phyloP scores from a whole-genome alignment of 352 stramenopile species.

The Phytophthora niederhauseri region DNA sequence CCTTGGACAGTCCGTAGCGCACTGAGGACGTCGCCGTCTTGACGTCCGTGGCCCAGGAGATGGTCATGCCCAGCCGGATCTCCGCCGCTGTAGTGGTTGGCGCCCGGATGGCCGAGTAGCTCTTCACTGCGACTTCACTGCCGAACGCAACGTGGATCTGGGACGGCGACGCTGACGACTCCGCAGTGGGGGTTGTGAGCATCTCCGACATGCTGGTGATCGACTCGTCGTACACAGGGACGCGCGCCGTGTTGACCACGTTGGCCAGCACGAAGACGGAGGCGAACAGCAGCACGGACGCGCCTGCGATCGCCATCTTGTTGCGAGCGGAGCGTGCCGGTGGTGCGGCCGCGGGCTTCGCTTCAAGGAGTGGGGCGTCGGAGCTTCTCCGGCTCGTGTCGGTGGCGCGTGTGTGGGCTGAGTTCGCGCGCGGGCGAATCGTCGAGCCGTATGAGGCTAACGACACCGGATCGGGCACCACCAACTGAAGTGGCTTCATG shows the following conservation, averaged over 20 bases:
- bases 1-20: slow-evolving; percentile 46
- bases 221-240: slow-evolving; percentile 36
- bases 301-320: slow-evolving; percentile 23
- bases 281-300: slow-evolving; percentile 27
- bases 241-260: neutral
- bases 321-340: slow-evolving; percentile 12
- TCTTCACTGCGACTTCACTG: slow-evolving; percentile 32
- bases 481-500: slow-evolving; percentile 23
- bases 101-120: slow-evolving; percentile 12
- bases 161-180: slow-evolving; percentile 28
- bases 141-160: slow-evolving; percentile 60
- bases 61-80: slow-evolving; percentile 47
- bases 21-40: slow-evolving; percentile 56
- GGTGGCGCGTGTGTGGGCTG: slow-evolving; percentile 19
- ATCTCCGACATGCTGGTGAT: neutral
- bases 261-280: slow-evolving; percentile 29
- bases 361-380: slow-evolving; percentile 7
- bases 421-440: slow-evolving; percentile 25
- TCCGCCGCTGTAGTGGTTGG: slow-evolving; percentile 1
- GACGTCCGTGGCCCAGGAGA: slow-evolving; percentile 60
- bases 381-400: slow-evolving; percentile 7
- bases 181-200: neutral
- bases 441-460: slow-evolving; percentile 22
- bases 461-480: slow-evolving; percentile 4
- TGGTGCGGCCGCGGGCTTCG: slow-evolving; percentile 8